Base-by-base conservation (phyloP, 768 basidiomycete genomes). In the Rhodocollybia butyracea region DNA sequence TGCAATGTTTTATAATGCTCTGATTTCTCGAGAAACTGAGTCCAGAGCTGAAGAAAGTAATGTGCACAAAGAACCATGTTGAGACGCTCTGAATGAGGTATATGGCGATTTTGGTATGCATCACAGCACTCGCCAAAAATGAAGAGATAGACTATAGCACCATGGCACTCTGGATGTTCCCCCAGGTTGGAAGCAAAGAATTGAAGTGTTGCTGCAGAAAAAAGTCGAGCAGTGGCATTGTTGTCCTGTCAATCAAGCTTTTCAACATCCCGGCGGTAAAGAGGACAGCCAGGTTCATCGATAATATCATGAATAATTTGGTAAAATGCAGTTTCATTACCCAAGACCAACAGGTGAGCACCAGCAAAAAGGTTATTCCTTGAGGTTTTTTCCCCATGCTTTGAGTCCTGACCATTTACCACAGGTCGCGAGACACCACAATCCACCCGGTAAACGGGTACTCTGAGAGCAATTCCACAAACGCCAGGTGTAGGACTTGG, bases 191-290 rank as follows among this genome's bases (percentile, higher is more conserved):
- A 45, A 2, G 55, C 46, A 11, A 70, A 30, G 10, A 47, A 70
- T 10, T 67, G 29, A 1, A 78, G 61, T 0, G 64, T 60, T 2
- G 57, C 54, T 0, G 72, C 69, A 7, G 71, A 76, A 54, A 77
- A 76, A 0, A 78, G 57, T 0, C 72, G 67, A 3, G 68, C 53
- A 0, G 77, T 77, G 0, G 77, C 77, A 56, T 62, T 65, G 56
- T 80, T 75, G 60, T 79, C 78, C 64, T 80, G 76, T 0, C 68
- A 55, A 53, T 80, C 76, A 0, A 75, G 26, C 38, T 70, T 70
- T 17, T 72, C 68, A 2, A 79, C 70, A 57, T 66, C 32, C 1
- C 63, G 64, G 10, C 5, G 29, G 46, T 55, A 68, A 0, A 71
- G 38, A 1, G 66, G 68, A 4, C 63, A 56, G 11, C 53, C 60